Conservation (phyloP, 2,329 filamentous ascomycete genomes). For the Fonsecaea pedrosoi region DNA sequence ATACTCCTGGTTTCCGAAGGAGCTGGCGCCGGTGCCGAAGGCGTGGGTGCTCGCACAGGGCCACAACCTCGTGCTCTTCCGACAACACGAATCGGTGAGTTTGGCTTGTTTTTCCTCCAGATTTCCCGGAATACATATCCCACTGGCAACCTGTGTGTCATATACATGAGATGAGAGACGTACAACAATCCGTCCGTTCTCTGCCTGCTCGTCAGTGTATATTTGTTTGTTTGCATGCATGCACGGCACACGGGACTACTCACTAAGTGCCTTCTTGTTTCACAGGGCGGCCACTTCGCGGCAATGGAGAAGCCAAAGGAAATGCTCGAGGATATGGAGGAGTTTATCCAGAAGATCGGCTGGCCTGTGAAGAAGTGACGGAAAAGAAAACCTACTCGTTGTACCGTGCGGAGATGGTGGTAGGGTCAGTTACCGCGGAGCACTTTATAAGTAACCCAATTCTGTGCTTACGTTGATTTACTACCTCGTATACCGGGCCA, state of each 20-base stretch:
- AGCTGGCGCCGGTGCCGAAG: slow-evolving; percentile 51
- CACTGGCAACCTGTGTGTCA: background rate
- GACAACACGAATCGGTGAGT: slow-evolving; percentile 28
- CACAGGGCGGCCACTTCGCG: slow-evolving; percentile 61
- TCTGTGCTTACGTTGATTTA: no score
- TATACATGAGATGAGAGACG: background rate
- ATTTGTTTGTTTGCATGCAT: background rate
- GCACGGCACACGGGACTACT: background rate
- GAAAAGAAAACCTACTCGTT: no score
- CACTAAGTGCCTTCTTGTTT: background rate
- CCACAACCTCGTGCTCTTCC: slow-evolving; percentile 32
- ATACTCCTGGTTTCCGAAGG: slow-evolving; percentile 54
- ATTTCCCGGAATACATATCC: background rate
- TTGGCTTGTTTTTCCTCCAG: background rate
- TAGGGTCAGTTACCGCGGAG: no score
- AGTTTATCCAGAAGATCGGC: slow-evolving; percentile 42
- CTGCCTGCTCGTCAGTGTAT: background rate
- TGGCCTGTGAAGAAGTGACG: slow-evolving; percentile 26
- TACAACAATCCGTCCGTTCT: background rate
- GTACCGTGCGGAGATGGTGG: no score
- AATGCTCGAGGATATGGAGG: slow-evolving; percentile 53
- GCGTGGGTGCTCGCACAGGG: slow-evolving; percentile 33
- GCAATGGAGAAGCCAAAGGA: slow-evolving; percentile 51
- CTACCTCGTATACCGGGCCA: no score
- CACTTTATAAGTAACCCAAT: no score